phyloP scores from a whole-genome alignment of 2,329 filamentous ascomycete species.

The Monosporascus sp. region DNA sequence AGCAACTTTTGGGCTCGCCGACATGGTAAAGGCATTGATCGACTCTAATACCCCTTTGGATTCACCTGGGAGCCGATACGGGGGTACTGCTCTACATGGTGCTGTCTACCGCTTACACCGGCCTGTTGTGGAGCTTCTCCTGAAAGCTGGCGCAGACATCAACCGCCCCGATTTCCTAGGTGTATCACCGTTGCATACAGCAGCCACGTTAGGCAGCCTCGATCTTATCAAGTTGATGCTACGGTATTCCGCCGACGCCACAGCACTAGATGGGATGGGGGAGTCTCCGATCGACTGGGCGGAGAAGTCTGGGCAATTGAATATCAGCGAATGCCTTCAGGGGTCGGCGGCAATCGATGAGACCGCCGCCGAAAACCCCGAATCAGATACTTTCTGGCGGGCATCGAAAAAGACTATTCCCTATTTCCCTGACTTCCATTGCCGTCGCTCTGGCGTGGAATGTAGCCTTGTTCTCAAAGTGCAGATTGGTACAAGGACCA shows the following conservation, averaged over 20 bases:
- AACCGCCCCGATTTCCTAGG: background rate
- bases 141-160: conserved; percentile 5
- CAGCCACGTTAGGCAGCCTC: conserved; percentile 1
- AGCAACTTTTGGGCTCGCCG: conserved; percentile 5
- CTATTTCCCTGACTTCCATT: too few species aligned
- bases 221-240: background rate
- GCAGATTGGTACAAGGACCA: too few species aligned
- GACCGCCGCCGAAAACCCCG: too few species aligned
- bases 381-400: too few species aligned
- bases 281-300: conserved; percentile 5
- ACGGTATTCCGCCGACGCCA: too few species aligned
- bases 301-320: conserved; percentile 1
- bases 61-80: conserved; percentile 5
- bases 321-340: background rate
- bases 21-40: background rate
- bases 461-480: too few species aligned
- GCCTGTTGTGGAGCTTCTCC: conserved; percentile 1
- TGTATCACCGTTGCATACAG: conserved; percentile 2
- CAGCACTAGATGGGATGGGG: conserved; percentile 1
- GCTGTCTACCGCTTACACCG: conserved; percentile 3
- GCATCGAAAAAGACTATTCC: too few species aligned
- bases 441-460: too few species aligned
- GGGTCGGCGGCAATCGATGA: too few species aligned
- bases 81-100: conserved; percentile 9
- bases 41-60: background rate